Base-by-base conservation (phyloP, 2,329 filamentous ascomycete species). In the Aspergillus tubingensis region DNA sequence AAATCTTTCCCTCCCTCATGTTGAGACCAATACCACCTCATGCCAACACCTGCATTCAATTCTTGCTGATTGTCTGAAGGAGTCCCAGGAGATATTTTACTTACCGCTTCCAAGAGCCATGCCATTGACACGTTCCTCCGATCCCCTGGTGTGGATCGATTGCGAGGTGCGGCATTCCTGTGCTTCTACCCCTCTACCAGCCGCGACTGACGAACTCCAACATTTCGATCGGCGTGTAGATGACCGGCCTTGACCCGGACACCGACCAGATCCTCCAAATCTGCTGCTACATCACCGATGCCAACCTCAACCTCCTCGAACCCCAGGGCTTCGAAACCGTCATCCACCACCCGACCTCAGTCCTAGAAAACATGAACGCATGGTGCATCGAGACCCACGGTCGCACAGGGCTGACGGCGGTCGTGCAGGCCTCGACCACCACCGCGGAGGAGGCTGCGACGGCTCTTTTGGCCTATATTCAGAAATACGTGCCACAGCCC, bases 261-360 rank as follows among this genome's bases (percentile, higher is more conserved):
- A 86, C 81, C 32, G 94, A 98, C 72, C 88, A 88, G 58, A 95
- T 98, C 71, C 87, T 98, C 72, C 92, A 96, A 70, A 90, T 98
- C 59, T 94, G 90, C 76, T 97, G 93, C 79, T 89, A 96, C 77
- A 86, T 99, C 73, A 99, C 95, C 7, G 90, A 93, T 67, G 85
- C 87, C 56, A 82, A 92, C 62, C 85, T 99, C 19, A 85, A 91
- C 59, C 76, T 96, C 36, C 78, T 96, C 25, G 92, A 96, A 62
- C 80, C 87, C 23, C 75, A 83, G 32, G 94, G 94, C 67, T 96
- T 90, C 82, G 91, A 96, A 71, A 85, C 85, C 27, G 82, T 94
- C 49, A 85, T 99, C 60, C 89, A 94, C 74, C 91, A 91, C 69
- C 82, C 87, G 0, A 82, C 87, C 69, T 81, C 86, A 57, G 84